Evolutionary conservation across 176 grass and related monocot species (phyloP).

Genomic region (Musa schizocarpa): DNA sequence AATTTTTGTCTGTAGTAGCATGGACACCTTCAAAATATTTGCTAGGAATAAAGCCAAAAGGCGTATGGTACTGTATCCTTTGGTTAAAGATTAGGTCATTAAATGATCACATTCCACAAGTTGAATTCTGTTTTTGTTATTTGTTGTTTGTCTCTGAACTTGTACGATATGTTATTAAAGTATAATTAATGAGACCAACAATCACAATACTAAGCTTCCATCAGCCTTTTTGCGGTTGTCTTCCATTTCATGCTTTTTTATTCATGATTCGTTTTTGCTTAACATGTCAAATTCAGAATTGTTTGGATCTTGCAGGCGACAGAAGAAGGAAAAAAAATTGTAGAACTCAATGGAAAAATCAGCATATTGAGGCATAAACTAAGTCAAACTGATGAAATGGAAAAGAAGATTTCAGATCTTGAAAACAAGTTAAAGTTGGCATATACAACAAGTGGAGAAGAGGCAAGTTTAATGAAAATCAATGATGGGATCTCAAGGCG

Average conservation of each 20-base stretch:
- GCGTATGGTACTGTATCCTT: no score
- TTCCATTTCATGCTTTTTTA: not conserved
- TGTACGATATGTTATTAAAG: no score
- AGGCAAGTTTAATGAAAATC: slow-evolving; percentile 19
- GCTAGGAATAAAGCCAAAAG: no score
- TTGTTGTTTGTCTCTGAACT: no score
- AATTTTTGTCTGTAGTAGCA: no score
- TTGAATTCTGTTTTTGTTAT: no score
- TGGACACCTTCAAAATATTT: no score
- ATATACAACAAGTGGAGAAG: slow-evolving; percentile 30
- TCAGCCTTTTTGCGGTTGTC: not conserved
- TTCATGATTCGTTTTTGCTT: not conserved
- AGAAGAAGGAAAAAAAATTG: slow-evolving; percentile 37
- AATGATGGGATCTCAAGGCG: not conserved
- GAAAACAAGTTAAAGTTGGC: slow-evolving; percentile 54
- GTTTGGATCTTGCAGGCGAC: slow-evolving; percentile 25
- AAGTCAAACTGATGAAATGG: slow-evolving; percentile 42
- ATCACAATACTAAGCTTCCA: not conserved
- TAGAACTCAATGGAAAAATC: slow-evolving; percentile 34
- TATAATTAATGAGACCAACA: no score
- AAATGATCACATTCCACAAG: no score
- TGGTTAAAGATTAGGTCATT: no score
- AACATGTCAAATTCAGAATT: not conserved
- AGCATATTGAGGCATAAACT: slow-evolving; percentile 44
- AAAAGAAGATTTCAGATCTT: slow-evolving; percentile 64